Evolutionary conservation across 2,329 filamentous ascomycete species (phyloP), one percentile per base, ranked within the genome.

Genomic region (Dactylonectria macrodidyma): DNA sequence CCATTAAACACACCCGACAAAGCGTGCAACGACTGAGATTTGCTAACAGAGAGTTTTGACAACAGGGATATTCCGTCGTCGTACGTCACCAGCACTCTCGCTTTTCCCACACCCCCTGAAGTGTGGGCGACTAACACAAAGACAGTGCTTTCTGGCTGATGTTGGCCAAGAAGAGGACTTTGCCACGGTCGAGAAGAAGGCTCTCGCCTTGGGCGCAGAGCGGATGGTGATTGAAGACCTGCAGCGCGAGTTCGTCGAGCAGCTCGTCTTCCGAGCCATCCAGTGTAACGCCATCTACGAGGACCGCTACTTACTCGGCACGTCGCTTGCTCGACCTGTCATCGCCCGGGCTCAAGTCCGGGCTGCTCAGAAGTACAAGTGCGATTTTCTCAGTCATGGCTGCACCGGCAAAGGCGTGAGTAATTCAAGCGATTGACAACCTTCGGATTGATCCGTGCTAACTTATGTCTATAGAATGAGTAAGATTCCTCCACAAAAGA

Each of bases 81-180:
- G 12, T 38, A 38, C n/a, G 16, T 44, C 16, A n/a, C 41, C 16
- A 30, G 26, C 26, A 30, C 26, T 30, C 4, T n/a, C 16, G 1
- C 14, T 7, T 14, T n/a, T n/a, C 5, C n/a, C 14, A n/a, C 2
- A 8, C 6, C 14, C 7, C n/a, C 8, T 7, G n/a, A n/a, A 14
- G 38, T 19, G 16, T 14, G 7, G 4, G n/a, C n/a, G 8, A 14
- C 16, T 44, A n/a, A 8, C 16, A 7, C 14, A 5, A 44, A 44
- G 16, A 44, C 16, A 44, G 59, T 70, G 78, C 66, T 84, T 81
- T 73, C 84, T 91, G 80, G 91, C 89, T 81, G 86, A 93, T 83
- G 88, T 92, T 44, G 73, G 91, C 54, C 91, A 93, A 81, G 88
- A 90, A 73, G 91, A 93, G 83, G 91, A 93, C 81, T 93, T 89